These are phyloP conservation scores for Yamadazyma olivae DNA, from an alignment of 805 yeast genomes.

Conservation along the genomic window DNA sequence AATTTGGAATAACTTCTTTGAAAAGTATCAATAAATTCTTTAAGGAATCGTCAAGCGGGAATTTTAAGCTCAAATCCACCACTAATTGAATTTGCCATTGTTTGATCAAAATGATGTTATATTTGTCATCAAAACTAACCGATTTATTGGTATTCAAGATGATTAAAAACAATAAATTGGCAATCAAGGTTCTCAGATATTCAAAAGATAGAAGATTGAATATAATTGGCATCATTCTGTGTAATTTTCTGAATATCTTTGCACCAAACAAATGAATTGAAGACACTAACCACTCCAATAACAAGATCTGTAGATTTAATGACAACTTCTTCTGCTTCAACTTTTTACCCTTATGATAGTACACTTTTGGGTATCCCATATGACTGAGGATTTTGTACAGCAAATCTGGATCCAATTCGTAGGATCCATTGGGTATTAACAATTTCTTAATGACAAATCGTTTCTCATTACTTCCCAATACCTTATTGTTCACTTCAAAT, in stretches of 20 bases:
- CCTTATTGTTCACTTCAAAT: slow-evolving; percentile 6
- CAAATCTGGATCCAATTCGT: slow-evolving; percentile 6
- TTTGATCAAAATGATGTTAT: slow-evolving; percentile 11
- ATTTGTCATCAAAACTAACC: slow-evolving; percentile 10
- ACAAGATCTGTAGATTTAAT: slow-evolving; percentile 13
- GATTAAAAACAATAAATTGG: slow-evolving; percentile 18
- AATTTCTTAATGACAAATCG: slow-evolving; percentile 9
- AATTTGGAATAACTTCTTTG: slow-evolving; percentile 19
- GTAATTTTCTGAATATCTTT: slow-evolving; percentile 10
- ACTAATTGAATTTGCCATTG: slow-evolving; percentile 30
- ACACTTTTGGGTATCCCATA: slow-evolving; percentile 15
- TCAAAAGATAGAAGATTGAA: slow-evolving; percentile 21
- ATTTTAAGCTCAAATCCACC: slow-evolving; percentile 23
- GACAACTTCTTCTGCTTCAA: slow-evolving; percentile 13
- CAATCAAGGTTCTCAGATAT: slow-evolving; percentile 20
- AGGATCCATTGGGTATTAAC: slow-evolving; percentile 9
- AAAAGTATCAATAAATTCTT: slow-evolving; percentile 20
- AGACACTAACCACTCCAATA: slow-evolving; percentile 22
- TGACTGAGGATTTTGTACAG: slow-evolving; percentile 9
- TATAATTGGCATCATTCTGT: slow-evolving; percentile 15
- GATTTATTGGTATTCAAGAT: slow-evolving; percentile 13
- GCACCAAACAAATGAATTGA: slow-evolving; percentile 16
- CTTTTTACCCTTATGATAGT: slow-evolving; percentile 12
- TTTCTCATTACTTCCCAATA: slow-evolving; percentile 9
- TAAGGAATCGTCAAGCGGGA: slow-evolving; percentile 30